phyloP scores from a whole-genome alignment of 2,329 filamentous ascomycete species.

The Emergomyces africanus region DNA sequence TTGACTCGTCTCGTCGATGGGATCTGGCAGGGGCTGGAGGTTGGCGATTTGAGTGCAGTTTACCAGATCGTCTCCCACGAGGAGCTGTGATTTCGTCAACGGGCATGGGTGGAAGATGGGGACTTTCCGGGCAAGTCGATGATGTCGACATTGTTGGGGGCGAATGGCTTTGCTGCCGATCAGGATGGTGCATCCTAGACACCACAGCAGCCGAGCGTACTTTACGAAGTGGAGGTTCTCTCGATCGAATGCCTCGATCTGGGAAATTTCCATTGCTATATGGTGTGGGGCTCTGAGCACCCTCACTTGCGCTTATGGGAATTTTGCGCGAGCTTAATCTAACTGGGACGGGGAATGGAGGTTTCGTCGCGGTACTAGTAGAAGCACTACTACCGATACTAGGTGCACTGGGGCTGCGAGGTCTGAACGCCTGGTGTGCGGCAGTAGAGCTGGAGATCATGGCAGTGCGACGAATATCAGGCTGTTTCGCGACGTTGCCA shows the following conservation, averaged over 20 bases:
- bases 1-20: constrained; percentile 39
- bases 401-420: constrained; percentile 35
- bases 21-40: constrained; percentile 14
- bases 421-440: constrained; percentile 50
- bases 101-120: constrained; percentile 58
- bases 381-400: constrained; percentile 28
- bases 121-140: constrained; percentile 54
- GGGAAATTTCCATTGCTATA: constrained; percentile 43
- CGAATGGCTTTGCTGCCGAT: constrained; percentile 34
- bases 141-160: constrained; percentile 49
- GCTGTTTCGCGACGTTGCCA: constrained; percentile 35
- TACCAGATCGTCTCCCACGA: constrained; percentile 19
- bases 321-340: constrained; percentile 74
- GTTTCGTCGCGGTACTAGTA: constrained; percentile 17
- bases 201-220: constrained; percentile 71
- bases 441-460: constrained; percentile 69
- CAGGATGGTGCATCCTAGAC: constrained; percentile 37
- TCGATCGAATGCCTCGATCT: constrained; percentile 41
- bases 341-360: constrained; percentile 80
- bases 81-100: constrained; percentile 54
- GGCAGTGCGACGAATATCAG: constrained; percentile 61
- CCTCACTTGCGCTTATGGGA: constrained; percentile 57
- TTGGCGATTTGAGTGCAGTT: constrained; percentile 13
- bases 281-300: constrained; percentile 61
- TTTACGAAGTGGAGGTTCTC: constrained; percentile 59